Base-by-base conservation (phyloP, 345 rosid species). In the Eucalyptus cloeziana region DNA sequence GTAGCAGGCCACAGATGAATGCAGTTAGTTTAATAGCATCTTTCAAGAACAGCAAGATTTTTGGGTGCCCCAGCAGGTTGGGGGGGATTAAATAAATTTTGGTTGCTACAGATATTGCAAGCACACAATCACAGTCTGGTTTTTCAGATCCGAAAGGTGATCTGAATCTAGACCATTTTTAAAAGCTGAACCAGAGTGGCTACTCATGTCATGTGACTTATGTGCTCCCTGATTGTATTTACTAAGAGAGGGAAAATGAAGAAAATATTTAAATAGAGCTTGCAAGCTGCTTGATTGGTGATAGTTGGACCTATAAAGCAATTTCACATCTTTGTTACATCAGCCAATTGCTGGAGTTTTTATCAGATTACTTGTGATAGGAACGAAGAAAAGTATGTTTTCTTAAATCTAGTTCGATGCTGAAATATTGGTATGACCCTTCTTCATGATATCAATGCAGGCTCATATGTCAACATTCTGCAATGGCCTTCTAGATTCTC, bases 401-500 rank as follows among this genome's bases (percentile, higher is more conserved):
- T 37, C 47, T 76, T 76, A 37, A 21, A 0, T 76, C 47, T 37
- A 37, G 83, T 76, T 76, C 2, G 14, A 5, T 40, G 47, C 45
- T 76, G 83, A 76, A 22, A 37, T 37, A 76, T 50, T 47, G 37
- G 33, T 22, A 27, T 33, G 43, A 12, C 8, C 45, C 44, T 47
- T 45, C 45, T 43, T 71, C 54, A 31, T n/a, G 24, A 64, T 54
- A 15, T 30, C 4, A 91, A 87, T 89, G 60, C 94, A 98, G 99
- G 95, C 58, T 88, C 92, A 91, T 24, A 92, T 94, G 10, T 81
- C 91, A 64, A 88, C 90, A 33, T 97, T 97, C 91, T 96, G 94
- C 76, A 89, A 89, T 86, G 93, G 94, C 69, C 93, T 92, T 9
- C 86, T 97, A 95, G 98, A 96, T 90, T 96, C 97, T 50, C 92